Evolutionary conservation across 1,139 yeast genomes (phyloP).

Genomic region (Saccharomyces hybrid): DNA sequence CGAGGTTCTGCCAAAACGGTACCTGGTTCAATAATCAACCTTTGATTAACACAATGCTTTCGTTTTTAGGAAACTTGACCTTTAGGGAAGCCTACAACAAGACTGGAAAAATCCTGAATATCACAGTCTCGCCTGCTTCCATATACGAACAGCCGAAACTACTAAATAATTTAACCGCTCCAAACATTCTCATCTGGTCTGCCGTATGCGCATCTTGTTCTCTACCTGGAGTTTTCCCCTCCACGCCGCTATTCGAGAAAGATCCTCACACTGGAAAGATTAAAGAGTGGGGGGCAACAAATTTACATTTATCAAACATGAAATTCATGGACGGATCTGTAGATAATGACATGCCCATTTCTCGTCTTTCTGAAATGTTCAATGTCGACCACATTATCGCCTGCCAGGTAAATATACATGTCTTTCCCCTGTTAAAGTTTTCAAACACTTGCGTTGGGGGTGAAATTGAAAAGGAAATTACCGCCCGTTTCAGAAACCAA

Average conservation of each 20-base stretch:
- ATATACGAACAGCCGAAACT: conserved; percentile 75
- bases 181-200: conserved; percentile 89
- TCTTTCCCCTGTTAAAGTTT: conserved; percentile 71
- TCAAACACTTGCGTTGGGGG: conserved; percentile 67
- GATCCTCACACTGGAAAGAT: conserved; percentile 54
- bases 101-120: conserved; percentile 77
- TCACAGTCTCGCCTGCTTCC: conserved; percentile 83
- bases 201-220: conserved; percentile 98
- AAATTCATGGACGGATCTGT: conserved; percentile 95
- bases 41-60: conserved; percentile 63
- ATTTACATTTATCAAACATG: conserved; percentile 40
- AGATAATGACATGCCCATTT: conserved; percentile 84
- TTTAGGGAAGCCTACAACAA: conserved; percentile 90
- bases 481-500: conserved; percentile 46
- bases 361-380: conserved; percentile 88
- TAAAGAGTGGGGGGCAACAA: conserved; percentile 60
- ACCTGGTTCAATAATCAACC: conserved; percentile 80
- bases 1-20: conserved; percentile 46
- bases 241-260: conserved; percentile 79
- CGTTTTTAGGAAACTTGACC: conserved; percentile 82
- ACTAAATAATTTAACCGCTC: conserved; percentile 85
- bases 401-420: conserved; percentile 95
- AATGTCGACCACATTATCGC: conserved; percentile 95
- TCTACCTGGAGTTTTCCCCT: conserved; percentile 82
- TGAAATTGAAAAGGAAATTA: conserved; percentile 52